Evolutionary conservation across 2,329 filamentous ascomycete species (phyloP).

Genomic region (Fusarium tupiense): DNA sequence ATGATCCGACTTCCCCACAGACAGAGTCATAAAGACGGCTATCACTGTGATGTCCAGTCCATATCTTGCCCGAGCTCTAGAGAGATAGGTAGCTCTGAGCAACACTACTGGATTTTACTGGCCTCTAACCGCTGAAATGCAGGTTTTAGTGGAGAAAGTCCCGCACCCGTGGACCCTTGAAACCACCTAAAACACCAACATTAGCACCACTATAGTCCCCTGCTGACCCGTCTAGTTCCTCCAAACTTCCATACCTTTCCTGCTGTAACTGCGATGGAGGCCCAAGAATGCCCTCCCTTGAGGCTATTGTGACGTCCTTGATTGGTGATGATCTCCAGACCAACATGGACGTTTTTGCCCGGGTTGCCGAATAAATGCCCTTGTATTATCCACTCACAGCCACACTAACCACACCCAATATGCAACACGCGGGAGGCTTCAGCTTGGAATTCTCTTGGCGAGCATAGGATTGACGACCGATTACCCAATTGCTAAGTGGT

Average conservation of each 20-base stretch:
- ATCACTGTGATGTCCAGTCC: not conserved
- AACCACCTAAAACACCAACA: constrained; percentile 9
- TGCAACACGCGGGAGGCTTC: constrained; percentile 25
- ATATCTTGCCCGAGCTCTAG: not conserved
- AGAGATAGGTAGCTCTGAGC: not conserved
- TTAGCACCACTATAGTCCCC: constrained; percentile 1
- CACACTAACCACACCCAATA: constrained; percentile 31
- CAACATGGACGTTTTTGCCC: constrained; percentile 4
- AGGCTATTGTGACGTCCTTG: constrained; percentile 3
- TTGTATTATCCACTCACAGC: constrained; percentile 33
- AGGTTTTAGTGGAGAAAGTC: constrained; percentile 21
- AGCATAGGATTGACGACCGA: constrained; percentile 13
- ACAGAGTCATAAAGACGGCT: constrained; percentile 16
- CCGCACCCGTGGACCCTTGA: constrained; percentile 24
- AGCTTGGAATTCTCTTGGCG: constrained; percentile 22
- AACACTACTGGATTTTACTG: not conserved
- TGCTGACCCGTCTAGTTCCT: constrained; percentile 9
- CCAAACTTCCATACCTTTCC: not conserved
- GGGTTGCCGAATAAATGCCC: constrained; percentile 21
- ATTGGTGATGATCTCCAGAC: constrained; percentile 26
- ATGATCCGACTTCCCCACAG: constrained; percentile 28
- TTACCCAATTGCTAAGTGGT: constrained; percentile 11
- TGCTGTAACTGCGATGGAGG: not conserved
- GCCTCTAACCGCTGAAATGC: constrained; percentile 1
- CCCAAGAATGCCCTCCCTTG: constrained; percentile 6